phyloP scores from a whole-genome alignment of 176 grass and related monocot species.

The Oryza nivara region DNA sequence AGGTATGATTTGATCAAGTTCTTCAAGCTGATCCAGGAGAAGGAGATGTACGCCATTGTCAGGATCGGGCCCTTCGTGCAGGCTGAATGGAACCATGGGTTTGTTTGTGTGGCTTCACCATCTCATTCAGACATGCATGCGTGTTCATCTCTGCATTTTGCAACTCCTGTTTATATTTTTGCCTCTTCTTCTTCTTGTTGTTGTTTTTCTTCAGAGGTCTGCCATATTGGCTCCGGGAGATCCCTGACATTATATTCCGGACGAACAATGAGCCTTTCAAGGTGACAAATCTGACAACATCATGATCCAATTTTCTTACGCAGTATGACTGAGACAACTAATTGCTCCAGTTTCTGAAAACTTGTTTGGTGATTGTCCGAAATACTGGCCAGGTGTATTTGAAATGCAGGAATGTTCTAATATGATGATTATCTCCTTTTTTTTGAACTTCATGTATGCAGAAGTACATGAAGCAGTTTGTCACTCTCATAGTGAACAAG shows the following conservation, averaged over 20 bases:
- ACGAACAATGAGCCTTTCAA: slow-evolving; percentile 81
- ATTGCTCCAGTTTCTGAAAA: background rate
- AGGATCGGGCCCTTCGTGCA: slow-evolving; percentile 89
- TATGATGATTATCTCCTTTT: background rate
- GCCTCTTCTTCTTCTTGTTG: background rate
- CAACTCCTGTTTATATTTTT: background rate
- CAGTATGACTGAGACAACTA: no score
- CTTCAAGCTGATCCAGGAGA: slow-evolving; percentile 67
- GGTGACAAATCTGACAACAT: slow-evolving; percentile 38
- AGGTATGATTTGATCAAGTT: slow-evolving; percentile 73
- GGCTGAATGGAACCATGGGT: slow-evolving; percentile 97
- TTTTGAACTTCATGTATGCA: slow-evolving; percentile 28
- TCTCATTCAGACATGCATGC: slow-evolving; percentile 27
- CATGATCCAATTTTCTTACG: background rate
- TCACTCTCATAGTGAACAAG: slow-evolving; percentile 55
- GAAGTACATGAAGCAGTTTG: slow-evolving; percentile 71
- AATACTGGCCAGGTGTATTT: background rate
- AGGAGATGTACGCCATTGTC: slow-evolving; percentile 63
- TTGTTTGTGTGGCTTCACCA: slow-evolving; percentile 32
- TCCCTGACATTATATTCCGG: slow-evolving; percentile 66
- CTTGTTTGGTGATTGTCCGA: background rate
- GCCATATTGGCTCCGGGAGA: slow-evolving; percentile 88
- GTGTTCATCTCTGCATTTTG: background rate
- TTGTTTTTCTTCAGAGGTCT: slow-evolving; percentile 58
- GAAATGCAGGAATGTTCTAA: background rate